Evolutionary conservation across 2,329 filamentous ascomycete genomes (phyloP), one percentile per base, ranked within the genome.

Genomic region (Phoma herbarum): DNA sequence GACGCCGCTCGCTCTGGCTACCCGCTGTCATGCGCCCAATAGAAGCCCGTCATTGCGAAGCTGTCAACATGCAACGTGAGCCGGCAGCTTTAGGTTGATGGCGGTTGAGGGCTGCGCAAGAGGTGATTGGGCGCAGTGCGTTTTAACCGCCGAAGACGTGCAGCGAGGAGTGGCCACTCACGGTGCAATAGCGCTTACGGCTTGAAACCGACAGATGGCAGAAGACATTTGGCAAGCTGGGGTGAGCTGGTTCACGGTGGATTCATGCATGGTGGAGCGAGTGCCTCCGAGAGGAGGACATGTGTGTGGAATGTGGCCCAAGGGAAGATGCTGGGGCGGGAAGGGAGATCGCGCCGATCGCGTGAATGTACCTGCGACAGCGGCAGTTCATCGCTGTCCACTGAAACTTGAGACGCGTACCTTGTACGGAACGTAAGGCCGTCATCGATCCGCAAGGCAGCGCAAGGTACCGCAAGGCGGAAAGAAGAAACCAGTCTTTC

Each of bases 161-260:
- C 65, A 66, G 61, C 54, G 22, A 62, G 46, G 54, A 42, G 62
- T 51, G 59, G 61, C 70, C 69, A 73, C 62, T 70, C 62, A 64
- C 61, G 41, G 60, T 46, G 59, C 68, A 70, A 71, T 73, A 72
- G 69, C 70, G 70, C 67, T 66, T 72, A 61, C 49, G 45, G 54
- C 26, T 57, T 64, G 65, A 73, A 73, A 73, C 68, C 57, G 59
- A 60, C 58, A 62, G 56, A 57, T 62, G 57, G 43, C 52, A 50
- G 39, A 33, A 57, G 33, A 35, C 42, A 49, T 41, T 35, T 61
- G 63, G 63, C 59, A 55, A 52, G 56, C 61, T 63, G 44, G 53
- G 51, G 33, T 45, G 44, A 49, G 45, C 52, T 46, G 57, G 31
- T 54, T 48, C 45, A 50, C 51, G 37, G 45, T 54, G 50, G 50